These are phyloP conservation scores for Alternaria metachromatica DNA, from an alignment of 2,329 filamentous ascomycete genomes.

Conservation along the genomic window DNA sequence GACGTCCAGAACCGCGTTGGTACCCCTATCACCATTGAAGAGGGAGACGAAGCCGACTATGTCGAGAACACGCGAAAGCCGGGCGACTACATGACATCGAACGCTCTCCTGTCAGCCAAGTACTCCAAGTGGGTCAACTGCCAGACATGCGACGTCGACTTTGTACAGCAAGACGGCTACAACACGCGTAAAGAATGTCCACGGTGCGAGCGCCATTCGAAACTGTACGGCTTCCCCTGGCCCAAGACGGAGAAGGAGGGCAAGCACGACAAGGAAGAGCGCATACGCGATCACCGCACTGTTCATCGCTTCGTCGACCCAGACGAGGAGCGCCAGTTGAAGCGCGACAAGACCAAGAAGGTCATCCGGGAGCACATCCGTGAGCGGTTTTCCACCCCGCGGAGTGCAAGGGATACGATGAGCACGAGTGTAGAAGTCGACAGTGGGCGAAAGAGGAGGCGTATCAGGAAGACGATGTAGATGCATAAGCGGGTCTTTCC, in stretches of 20 bases:
- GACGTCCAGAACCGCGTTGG: conserved; percentile 33
- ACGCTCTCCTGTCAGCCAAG: conserved; percentile 75
- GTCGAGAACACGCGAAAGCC: conserved; percentile 45
- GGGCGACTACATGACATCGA: conserved; percentile 77
- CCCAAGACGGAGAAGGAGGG: conserved; percentile 89
- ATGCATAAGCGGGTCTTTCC: background rate
- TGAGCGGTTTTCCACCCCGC: conserved; percentile 38
- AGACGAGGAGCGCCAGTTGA: conserved; percentile 62
- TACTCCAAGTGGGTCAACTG: conserved; percentile 87
- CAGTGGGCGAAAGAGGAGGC: conserved; percentile 29
- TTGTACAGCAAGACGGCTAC: conserved; percentile 89
- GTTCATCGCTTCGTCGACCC: conserved; percentile 83
- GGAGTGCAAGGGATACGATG: conserved; percentile 32
- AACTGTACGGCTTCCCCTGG: conserved; percentile 94
- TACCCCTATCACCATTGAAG: conserved; percentile 36
- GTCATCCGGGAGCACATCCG: conserved; percentile 29
- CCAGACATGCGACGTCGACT: conserved; percentile 79
- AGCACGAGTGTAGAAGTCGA: conserved; percentile 34
- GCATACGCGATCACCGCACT: conserved; percentile 82
- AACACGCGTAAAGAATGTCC: conserved; percentile 83
- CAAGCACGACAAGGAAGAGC: conserved; percentile 70
- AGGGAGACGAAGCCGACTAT: conserved; percentile 28
- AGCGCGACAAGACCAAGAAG: conserved; percentile 38
- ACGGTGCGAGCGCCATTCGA: conserved; percentile 92
- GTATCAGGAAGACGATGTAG: conserved; percentile 42